Conservation (phyloP, 306 rosid genomes). For the Canavalia ensiformis region DNA sequence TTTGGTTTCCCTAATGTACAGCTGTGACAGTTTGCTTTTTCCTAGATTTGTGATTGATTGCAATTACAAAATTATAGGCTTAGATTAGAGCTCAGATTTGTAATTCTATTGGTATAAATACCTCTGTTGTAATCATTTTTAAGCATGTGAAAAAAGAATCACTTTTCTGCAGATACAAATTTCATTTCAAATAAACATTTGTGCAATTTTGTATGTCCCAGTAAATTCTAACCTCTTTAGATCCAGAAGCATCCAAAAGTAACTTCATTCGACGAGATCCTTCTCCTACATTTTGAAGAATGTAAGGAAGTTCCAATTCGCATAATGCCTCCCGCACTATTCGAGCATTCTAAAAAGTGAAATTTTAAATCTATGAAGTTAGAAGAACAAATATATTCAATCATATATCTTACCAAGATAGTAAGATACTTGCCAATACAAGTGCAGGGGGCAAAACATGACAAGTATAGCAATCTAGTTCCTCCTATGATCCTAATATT, state of each 20-base stretch:
- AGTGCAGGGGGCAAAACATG: neutral
- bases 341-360: constrained; percentile 72
- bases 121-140: too few species aligned
- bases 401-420: neutral
- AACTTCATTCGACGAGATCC: constrained; percentile 69
- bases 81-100: too few species aligned
- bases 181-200: constrained; percentile 14
- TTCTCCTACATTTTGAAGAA: constrained; percentile 87
- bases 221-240: constrained; percentile 70
- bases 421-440: constrained; percentile 16
- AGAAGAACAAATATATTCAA: constrained; percentile 32
- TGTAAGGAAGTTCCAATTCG: constrained; percentile 92
- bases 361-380: constrained; percentile 17
- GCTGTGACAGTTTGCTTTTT: too few species aligned
- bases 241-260: constrained; percentile 68
- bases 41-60: too few species aligned
- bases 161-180: neutral
- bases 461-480: constrained; percentile 10
- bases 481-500: constrained; percentile 23
- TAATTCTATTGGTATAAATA: too few species aligned
- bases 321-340: constrained; percentile 97
- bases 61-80: too few species aligned
- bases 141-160: too few species aligned
- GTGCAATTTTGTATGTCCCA: constrained; percentile 18
- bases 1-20: too few species aligned